Evolutionary conservation across 2,329 filamentous ascomycete genomes (phyloP).

Genomic region (Sphaerulina vaccinii): DNA sequence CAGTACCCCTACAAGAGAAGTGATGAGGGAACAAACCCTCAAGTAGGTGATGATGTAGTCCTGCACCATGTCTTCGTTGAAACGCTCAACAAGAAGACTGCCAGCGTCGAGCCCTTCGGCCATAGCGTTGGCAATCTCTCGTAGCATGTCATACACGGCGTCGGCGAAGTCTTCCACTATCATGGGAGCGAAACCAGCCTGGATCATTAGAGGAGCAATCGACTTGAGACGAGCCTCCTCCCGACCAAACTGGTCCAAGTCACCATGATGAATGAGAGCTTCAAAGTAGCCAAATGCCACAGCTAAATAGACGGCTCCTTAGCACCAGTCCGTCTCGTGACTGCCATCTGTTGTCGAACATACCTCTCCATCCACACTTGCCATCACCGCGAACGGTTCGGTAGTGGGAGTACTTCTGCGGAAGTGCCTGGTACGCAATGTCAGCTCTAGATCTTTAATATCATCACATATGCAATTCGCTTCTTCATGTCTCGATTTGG

Average conservation of each 20-base stretch:
- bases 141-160: slow-evolving; percentile 67
- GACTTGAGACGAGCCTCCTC: slow-evolving; percentile 72
- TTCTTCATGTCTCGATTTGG: background rate
- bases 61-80: slow-evolving; percentile 70
- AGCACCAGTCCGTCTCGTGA: slow-evolving; percentile 15
- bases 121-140: slow-evolving; percentile 56
- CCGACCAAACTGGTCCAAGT: slow-evolving; percentile 62
- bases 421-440: slow-evolving; percentile 61
- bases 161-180: slow-evolving; percentile 82
- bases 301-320: slow-evolving; percentile 53
- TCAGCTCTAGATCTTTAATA: background rate
- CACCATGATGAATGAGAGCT: slow-evolving; percentile 67
- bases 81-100: slow-evolving; percentile 46
- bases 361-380: slow-evolving; percentile 97
- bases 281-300: slow-evolving; percentile 94
- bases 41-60: slow-evolving; percentile 83
- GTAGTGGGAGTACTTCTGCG: slow-evolving; percentile 81
- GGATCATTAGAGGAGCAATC: slow-evolving; percentile 68
- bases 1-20: background rate
- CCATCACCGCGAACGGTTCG: slow-evolving; percentile 88
- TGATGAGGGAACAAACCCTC: slow-evolving; percentile 46
- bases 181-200: slow-evolving; percentile 65
- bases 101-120: slow-evolving; percentile 52
- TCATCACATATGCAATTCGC: slow-evolving; percentile 6
- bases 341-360: slow-evolving; percentile 37